phyloP scores from a whole-genome alignment of 2,329 filamentous ascomycete genomes.

The Aspergillus phoenicis region DNA sequence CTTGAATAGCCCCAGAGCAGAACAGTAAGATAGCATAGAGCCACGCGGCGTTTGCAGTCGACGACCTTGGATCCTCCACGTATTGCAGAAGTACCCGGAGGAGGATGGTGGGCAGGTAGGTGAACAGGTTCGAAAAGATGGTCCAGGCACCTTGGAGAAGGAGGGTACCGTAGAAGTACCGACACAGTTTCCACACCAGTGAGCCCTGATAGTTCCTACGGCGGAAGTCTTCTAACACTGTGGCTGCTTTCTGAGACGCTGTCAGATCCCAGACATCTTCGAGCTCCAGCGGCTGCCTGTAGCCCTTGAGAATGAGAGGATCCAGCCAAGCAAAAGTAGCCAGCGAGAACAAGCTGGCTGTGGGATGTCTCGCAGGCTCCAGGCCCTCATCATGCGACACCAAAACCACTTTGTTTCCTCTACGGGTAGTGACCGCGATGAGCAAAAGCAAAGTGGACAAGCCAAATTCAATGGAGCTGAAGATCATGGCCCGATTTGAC shows the following conservation, averaged over 20 bases:
- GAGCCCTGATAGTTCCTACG: conserved; percentile 79
- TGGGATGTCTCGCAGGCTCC: conserved; percentile 81
- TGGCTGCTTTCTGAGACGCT: conserved; percentile 82
- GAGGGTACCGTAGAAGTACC: conserved; percentile 78
- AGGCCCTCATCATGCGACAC: conserved; percentile 88
- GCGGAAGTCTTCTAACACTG: conserved; percentile 79
- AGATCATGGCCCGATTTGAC: conserved; percentile 62
- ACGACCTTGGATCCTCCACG: conserved; percentile 76
- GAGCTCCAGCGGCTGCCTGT: conserved; percentile 79
- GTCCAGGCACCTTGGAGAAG: conserved; percentile 80
- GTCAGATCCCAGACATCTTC: conserved; percentile 88
- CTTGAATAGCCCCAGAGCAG: conserved; percentile 76
- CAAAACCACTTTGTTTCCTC: conserved; percentile 86
- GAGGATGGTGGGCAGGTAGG: conserved; percentile 87
- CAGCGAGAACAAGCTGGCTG: conserved; percentile 85
- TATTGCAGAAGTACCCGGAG: conserved; percentile 91
- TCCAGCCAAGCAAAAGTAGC: conserved; percentile 92
- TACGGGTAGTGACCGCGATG: conserved; percentile 79
- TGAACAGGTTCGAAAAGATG: conserved; percentile 75
- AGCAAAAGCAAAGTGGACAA: conserved; percentile 73
- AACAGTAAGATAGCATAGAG: conserved; percentile 91
- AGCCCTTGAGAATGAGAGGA: conserved; percentile 83
- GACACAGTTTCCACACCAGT: conserved; percentile 77
- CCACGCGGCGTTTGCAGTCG: conserved; percentile 88
- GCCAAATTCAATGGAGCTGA: conserved; percentile 73